Evolutionary conservation across 305 asterid species (phyloP).

Genomic region (Stenogyne calaminthoides): DNA sequence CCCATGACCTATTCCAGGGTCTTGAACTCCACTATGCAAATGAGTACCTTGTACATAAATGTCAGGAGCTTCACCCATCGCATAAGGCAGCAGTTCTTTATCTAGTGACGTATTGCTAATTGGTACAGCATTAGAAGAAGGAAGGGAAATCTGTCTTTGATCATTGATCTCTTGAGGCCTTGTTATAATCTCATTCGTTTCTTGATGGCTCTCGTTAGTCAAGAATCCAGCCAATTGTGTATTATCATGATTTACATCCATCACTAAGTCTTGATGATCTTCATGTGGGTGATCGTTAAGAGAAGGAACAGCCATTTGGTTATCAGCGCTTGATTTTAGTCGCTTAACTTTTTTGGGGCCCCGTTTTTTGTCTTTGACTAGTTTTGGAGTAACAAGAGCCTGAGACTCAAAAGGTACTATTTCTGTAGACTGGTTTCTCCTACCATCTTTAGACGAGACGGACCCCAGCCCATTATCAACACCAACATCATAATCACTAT

Average conservation of each 20-base stretch:
- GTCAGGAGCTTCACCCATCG: conserved; percentile 31
- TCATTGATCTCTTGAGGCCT: conserved; percentile 28
- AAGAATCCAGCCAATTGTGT: conserved; percentile 28
- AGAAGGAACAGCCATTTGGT: conserved; percentile 36
- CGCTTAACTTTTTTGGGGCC: conserved; percentile 40
- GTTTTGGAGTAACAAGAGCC: conserved; percentile 26
- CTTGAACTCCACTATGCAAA: conserved; percentile 34
- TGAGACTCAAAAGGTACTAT: conserved; percentile 27
- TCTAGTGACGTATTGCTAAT: conserved; percentile 19
- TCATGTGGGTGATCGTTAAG: conserved; percentile 36
- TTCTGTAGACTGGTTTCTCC: conserved; percentile 44
- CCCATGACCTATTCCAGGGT: conserved; percentile 34
- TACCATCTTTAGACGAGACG: conserved; percentile 60
- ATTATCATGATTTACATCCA: conserved; percentile 38
- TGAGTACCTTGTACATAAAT: conserved; percentile 36
- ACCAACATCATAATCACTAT: conserved; percentile 79
- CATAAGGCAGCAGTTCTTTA: conserved; percentile 32
- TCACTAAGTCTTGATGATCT: conserved; percentile 36
- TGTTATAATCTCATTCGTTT: conserved; percentile 26
- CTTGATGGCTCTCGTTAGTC: conserved; percentile 32
- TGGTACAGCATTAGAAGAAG: conserved; percentile 36
- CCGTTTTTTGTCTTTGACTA: conserved; percentile 39
- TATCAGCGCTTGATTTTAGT: conserved; percentile 32
- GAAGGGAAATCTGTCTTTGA: conserved; percentile 34
- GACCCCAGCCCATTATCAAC: conserved; percentile 52